Base-by-base conservation (phyloP, 139 green algal genomes). In the Astrephomene gubernaculifera region DNA sequence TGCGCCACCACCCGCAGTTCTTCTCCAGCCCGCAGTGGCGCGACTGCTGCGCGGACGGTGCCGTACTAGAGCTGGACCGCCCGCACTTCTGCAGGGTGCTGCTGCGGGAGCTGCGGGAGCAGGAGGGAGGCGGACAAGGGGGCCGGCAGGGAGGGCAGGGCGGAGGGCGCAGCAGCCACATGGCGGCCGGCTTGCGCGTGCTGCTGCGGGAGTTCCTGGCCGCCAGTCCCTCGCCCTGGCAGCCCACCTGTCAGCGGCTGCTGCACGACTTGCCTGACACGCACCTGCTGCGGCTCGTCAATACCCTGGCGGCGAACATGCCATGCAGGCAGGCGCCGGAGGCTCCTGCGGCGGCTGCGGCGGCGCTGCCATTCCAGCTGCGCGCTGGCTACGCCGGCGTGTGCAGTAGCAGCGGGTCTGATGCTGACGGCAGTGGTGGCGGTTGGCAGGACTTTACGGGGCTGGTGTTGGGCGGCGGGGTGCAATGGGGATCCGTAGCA, bases 21-120 rank as follows among this genome's bases (percentile, higher is more conserved):
- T 69, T 49, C 35, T 17, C 29, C 65, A 79, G 65, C 36, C 45
- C 69, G 33, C 65, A 78, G 36, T 86, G 79, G 79, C 79, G 79
- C 7, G 25, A 43, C 45, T 69, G 45, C 35, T 68, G 45, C 27
- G 6, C 21, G 8, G 79, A 78, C 35, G 79, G 79, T 22, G 65
- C 64, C 27, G 31, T 79, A 4, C 65, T 86, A 65, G 79, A 76
- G 64, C 79, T 86, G 79, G 79, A 86, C 79, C 21, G 79, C 6
- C 21, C 49, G 12, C 79, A 86, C 33, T 78, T 78, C 29, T 76
- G 65, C 33, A 9, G n/a, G 65, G 79, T 86, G 49, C 14, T n/a
- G n/a, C n/a, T n/a, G n/a, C n/a, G n/a, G n/a, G n/a, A n/a, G n/a
- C n/a, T n/a, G n/a, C n/a, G n/a, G n/a, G n/a, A n/a, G n/a, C n/a